phyloP scores from a whole-genome alignment of 495 filamentous ascomycete genomes.

The Tuber indicum region DNA sequence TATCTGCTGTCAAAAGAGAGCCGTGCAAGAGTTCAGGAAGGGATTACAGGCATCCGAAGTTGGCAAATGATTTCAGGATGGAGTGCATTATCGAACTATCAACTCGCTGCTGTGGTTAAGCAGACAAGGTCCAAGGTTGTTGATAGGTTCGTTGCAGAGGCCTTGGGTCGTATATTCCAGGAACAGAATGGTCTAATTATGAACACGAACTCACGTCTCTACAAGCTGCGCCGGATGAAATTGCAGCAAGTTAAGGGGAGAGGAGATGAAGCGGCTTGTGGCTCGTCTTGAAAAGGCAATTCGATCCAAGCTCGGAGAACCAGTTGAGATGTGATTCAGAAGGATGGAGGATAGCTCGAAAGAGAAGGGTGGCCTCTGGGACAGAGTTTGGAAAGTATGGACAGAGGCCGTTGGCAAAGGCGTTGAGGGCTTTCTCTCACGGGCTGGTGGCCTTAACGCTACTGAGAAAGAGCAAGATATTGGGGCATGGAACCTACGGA shows the following conservation, averaged over 20 bases:
- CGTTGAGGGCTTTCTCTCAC: constrained; percentile 72
- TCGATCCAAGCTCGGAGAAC: constrained; percentile 73
- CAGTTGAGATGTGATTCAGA: constrained; percentile 88
- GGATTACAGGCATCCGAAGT: constrained; percentile 53
- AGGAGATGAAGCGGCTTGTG: constrained; percentile 92
- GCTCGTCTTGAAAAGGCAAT: constrained; percentile 90
- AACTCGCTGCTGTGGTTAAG: constrained; percentile 89
- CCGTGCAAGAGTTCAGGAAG: constrained; percentile 83
- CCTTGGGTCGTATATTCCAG: constrained; percentile 63
- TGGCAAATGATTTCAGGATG: constrained; percentile 61
- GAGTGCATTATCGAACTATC: constrained; percentile 87
- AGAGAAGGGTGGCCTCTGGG: constrained; percentile 82
- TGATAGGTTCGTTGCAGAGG: constrained; percentile 68
- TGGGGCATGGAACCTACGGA: constrained; percentile 81
- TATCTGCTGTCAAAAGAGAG: constrained; percentile 82
- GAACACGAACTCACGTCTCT: constrained; percentile 57
- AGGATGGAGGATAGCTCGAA: constrained; percentile 51
- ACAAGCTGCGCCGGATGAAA: constrained; percentile 78
- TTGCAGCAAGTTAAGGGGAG: constrained; percentile 74
- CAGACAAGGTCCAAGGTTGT: constrained; percentile 69
- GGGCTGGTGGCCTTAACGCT: constrained; percentile 88
- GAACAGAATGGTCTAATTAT: constrained; percentile 47
- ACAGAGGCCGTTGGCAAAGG: constrained; percentile 77
- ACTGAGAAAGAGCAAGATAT: constrained; percentile 85
- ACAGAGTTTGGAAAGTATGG: constrained; percentile 86